These are phyloP conservation scores for Cyberlindnera xylosilytica DNA, from an alignment of 805 yeast genomes.

Conservation along the genomic window DNA sequence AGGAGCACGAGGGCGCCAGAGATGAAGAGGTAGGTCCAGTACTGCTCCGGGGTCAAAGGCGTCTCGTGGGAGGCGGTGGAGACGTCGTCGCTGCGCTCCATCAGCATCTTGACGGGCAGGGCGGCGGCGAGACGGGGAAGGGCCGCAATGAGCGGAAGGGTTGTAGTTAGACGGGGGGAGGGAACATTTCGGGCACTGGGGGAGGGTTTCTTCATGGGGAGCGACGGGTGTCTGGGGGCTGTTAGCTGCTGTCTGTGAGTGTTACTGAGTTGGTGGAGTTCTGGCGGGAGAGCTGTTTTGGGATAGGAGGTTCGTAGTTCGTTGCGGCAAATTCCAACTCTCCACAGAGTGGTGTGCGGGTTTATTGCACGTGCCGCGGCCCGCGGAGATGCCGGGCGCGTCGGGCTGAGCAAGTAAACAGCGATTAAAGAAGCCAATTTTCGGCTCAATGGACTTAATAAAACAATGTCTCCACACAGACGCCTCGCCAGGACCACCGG, in stretches of 20 bases:
- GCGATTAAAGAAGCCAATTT: no score
- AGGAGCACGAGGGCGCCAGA: conserved; percentile 63
- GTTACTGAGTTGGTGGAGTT: no score
- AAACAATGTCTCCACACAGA: no score
- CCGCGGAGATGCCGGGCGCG: no score
- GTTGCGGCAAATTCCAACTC: no score
- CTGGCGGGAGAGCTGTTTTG: no score
- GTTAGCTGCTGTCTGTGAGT: neutral
- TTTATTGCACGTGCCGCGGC: no score
- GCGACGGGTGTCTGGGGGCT: neutral
- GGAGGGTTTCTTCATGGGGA: conserved; percentile 7
- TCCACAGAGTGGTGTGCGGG: no score
- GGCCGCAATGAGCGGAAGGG: conserved; percentile 11
- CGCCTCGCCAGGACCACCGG: no score
- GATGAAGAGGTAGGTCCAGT: conserved; percentile 32
- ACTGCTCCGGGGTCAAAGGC: conserved; percentile 20
- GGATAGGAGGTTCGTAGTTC: no score
- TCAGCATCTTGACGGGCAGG: conserved; percentile 11
- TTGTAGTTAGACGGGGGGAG: conserved; percentile 4
- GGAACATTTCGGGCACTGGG: conserved; percentile 9
- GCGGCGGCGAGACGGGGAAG: conserved; percentile 15
- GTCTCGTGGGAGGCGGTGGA: conserved; percentile 1
- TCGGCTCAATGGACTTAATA: no score
- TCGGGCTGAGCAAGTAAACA: no score
- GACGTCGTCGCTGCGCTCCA: conserved; percentile 4